Evolutionary conservation across 2,329 filamentous ascomycete genomes (phyloP).

Genomic region (Rachicladosporium sp.): DNA sequence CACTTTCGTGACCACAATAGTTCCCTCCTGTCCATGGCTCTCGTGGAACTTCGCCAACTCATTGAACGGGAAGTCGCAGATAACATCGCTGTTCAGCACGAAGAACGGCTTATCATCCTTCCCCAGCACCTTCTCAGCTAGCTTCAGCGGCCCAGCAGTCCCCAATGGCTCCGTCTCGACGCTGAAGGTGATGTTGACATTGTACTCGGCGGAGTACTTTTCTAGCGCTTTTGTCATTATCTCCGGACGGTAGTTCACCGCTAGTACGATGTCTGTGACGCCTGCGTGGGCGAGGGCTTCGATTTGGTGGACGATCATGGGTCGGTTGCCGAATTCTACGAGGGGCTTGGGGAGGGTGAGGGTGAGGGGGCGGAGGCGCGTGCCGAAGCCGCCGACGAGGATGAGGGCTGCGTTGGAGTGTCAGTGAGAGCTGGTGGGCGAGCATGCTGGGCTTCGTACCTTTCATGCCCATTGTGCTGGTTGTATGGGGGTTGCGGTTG

Average conservation of each 20-base stretch:
- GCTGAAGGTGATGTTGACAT: constrained; percentile 92
- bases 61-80: constrained; percentile 94
- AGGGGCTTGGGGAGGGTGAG: constrained; percentile 94
- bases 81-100: constrained; percentile 95
- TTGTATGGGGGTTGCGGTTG: constrained; percentile 6
- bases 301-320: constrained; percentile 98
- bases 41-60: constrained; percentile 87
- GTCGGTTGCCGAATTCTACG: constrained; percentile 97
- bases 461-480: constrained; percentile 27
- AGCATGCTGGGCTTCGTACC: constrained; percentile 16
- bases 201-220: constrained; percentile 88
- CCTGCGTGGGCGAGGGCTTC: constrained; percentile 86
- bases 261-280: constrained; percentile 93
- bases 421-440: not conserved
- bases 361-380: constrained; percentile 89
- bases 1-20: constrained; percentile 96
- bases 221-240: constrained; percentile 90
- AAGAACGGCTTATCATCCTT: constrained; percentile 96
- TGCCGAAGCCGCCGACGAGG: constrained; percentile 98
- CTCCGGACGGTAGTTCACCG: constrained; percentile 97
- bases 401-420: constrained; percentile 61
- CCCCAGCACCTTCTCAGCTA: constrained; percentile 79
- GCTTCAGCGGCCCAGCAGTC: constrained; percentile 88
- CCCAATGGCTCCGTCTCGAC: constrained; percentile 92
- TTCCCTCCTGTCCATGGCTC: constrained; percentile 84